phyloP scores from a whole-genome alignment of 108 stramenopile genomes.

The Seminavis robusta region DNA sequence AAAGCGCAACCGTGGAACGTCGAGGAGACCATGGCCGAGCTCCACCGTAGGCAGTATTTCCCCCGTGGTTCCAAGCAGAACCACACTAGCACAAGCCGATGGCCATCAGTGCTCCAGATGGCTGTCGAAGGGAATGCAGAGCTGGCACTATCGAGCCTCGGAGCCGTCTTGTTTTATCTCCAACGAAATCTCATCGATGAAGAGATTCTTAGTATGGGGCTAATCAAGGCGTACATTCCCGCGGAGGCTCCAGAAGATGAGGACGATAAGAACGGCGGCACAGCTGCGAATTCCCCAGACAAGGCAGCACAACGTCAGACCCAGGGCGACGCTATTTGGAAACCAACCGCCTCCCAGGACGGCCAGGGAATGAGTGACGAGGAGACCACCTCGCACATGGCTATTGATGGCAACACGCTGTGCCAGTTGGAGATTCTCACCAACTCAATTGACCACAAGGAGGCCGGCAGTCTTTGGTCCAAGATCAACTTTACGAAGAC shows the following conservation, averaged over 20 bases:
- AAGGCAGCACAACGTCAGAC: neutral
- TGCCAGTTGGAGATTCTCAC: constrained; percentile 94
- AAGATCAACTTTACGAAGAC: constrained; percentile 89
- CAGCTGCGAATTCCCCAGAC: neutral
- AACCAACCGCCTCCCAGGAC: neutral
- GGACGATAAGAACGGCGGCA: neutral
- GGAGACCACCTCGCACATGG: constrained; percentile 70
- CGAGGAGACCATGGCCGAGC: constrained; percentile 65
- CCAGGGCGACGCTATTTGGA: neutral
- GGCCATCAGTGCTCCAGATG: constrained; percentile 82
- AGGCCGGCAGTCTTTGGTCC: constrained; percentile 84
- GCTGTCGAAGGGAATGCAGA: constrained; percentile 77
- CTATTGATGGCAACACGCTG: constrained; percentile 94
- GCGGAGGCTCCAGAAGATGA: constrained; percentile 16
- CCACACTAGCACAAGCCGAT: constrained; percentile 36
- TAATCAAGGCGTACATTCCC: constrained; percentile 84
- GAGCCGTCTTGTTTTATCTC: constrained; percentile 87
- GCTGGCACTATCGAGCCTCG: constrained; percentile 80
- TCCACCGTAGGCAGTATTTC: constrained; percentile 81
- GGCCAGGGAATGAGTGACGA: constrained; percentile 12
- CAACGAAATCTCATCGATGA: constrained; percentile 89
- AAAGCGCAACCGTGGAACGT: constrained; percentile 80
- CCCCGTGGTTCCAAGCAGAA: constrained; percentile 52
- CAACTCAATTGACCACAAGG: constrained; percentile 65
- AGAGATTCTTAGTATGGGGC: constrained; percentile 90